A percentile compares a stretch with the other conserved stretches of the same genome.
Conservation (phyloP, 108 stramenopile species). For the Aurantiochytrium sp. region DNA sequence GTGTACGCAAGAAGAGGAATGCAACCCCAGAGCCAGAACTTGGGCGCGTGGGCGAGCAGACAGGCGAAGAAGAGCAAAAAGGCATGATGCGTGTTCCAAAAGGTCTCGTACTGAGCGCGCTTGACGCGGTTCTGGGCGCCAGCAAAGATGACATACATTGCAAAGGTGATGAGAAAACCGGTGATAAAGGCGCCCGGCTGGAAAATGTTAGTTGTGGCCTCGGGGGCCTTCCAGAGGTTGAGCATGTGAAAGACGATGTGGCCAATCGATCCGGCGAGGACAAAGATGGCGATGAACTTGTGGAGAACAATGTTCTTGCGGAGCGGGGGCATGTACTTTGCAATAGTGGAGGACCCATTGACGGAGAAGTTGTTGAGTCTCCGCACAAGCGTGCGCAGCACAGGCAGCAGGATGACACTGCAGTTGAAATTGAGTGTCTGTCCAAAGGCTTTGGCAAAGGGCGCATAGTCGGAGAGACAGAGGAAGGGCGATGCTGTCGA, state of each 20-base stretch:
- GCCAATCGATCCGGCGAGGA: conserved; percentile 18
- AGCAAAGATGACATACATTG: conserved; percentile 41
- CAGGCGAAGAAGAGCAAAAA: conserved; percentile 30
- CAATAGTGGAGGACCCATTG: background rate
- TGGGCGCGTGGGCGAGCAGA: conserved; percentile 36
- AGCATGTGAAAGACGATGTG: conserved; percentile 37
- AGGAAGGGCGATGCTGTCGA: background rate
- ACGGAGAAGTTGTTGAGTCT: background rate
- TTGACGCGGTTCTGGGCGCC: conserved; percentile 27
- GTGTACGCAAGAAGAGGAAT: conserved; percentile 28
- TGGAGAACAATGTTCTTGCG: conserved; percentile 40
- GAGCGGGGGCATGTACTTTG: conserved; percentile 26
- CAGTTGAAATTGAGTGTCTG: background rate
- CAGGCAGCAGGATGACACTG: background rate
- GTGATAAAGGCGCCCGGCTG: conserved; percentile 22
- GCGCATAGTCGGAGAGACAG: background rate
- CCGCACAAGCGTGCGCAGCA: background rate
- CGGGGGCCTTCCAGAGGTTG: background rate
- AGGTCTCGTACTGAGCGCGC: conserved; percentile 33
- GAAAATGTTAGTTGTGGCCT: conserved; percentile 19
- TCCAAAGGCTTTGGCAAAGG: background rate
- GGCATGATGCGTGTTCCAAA: conserved; percentile 33
- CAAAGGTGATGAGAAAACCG: conserved; percentile 25
- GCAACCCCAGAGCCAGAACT: conserved; percentile 21
- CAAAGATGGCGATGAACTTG: conserved; percentile 31